A percentile compares a stretch with the other conserved stretches of the same genome.
These are phyloP conservation scores for Calonectria henricotiae DNA, from an alignment of 2,329 filamentous ascomycete genomes.

Conservation along the genomic window DNA sequence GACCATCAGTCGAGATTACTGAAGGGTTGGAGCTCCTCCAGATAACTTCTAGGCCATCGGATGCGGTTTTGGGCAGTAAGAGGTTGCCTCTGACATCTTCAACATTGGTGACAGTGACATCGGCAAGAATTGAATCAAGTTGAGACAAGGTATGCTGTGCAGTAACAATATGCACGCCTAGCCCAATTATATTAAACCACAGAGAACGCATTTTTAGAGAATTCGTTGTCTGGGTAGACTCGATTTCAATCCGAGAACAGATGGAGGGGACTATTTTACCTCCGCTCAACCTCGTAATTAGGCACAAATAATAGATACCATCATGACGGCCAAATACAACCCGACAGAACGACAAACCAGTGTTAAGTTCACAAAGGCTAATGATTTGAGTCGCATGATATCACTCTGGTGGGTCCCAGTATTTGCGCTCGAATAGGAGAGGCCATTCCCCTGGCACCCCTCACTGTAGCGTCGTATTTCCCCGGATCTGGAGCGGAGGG, in stretches of 20 bases:
- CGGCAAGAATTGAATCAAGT: constrained; percentile 35
- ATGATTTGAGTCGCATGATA: constrained; percentile 27
- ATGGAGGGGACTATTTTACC: constrained; percentile 13
- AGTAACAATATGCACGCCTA: constrained; percentile 17
- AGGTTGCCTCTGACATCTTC: constrained; percentile 61
- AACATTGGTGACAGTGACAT: constrained; percentile 55
- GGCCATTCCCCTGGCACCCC: constrained; percentile 21
- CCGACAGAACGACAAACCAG: constrained; percentile 7
- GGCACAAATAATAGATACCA: not conserved
- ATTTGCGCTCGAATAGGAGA: constrained; percentile 36
- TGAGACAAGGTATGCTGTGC: constrained; percentile 10
- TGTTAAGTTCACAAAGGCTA: constrained; percentile 1
- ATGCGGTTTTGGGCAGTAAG: constrained; percentile 53
- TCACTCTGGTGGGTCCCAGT: constrained; percentile 19
- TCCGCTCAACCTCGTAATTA: not conserved
- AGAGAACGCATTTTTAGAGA: constrained; percentile 30
- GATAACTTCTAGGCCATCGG: constrained; percentile 54
- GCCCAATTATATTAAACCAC: constrained; percentile 22
- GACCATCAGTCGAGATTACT: constrained; percentile 57
- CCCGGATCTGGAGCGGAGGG: constrained; percentile 35
- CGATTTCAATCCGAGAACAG: not conserved
- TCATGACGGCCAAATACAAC: constrained; percentile 3
- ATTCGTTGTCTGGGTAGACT: not conserved
- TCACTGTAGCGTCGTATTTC: constrained; percentile 28
- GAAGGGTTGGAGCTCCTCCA: constrained; percentile 58